phyloP scores from a whole-genome alignment of 2,329 filamentous ascomycete species.

The Cryoendolithus antarcticus region DNA sequence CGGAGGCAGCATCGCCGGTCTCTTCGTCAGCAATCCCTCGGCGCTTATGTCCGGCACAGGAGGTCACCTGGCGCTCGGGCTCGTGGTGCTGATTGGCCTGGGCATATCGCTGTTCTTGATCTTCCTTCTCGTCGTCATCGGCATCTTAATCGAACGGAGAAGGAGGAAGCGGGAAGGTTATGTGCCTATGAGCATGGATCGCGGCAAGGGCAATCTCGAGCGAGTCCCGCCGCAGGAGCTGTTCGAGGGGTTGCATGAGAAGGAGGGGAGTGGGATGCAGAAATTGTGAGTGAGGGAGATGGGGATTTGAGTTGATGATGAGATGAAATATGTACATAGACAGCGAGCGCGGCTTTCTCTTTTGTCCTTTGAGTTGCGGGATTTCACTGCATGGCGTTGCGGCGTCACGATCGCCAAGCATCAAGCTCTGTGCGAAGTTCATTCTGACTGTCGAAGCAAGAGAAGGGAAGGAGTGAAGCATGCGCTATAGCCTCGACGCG shows the following conservation, averaged over 20 bases:
- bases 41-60: slow-evolving; percentile 50
- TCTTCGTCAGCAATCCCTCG: slow-evolving; percentile 68
- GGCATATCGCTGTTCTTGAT: slow-evolving; percentile 67
- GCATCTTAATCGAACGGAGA: slow-evolving; percentile 62
- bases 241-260: slow-evolving; percentile 17
- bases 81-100: slow-evolving; percentile 69
- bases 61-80: slow-evolving; percentile 55
- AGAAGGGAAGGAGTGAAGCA: too few relatives aligned
- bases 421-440: too few relatives aligned
- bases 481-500: too few relatives aligned
- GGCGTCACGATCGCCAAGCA: too few relatives aligned
- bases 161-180: slow-evolving; percentile 72
- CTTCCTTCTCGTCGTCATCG: slow-evolving; percentile 63
- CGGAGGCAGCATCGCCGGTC: slow-evolving; percentile 51
- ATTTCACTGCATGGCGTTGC: too few relatives aligned
- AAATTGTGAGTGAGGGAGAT: too few relatives aligned
- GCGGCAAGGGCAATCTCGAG: slow-evolving; percentile 32
- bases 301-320: too few relatives aligned
- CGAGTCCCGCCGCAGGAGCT: slow-evolving; percentile 36
- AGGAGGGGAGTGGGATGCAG: slow-evolving; percentile 5
- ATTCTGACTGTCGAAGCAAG: too few relatives aligned
- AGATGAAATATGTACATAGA: too few relatives aligned
- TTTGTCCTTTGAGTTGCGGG: too few relatives aligned
- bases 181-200: slow-evolving; percentile 56
- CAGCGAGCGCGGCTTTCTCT: too few relatives aligned